Evolutionary conservation across 2,329 filamentous ascomycete genomes (phyloP).

Genomic region (Leptographium galeiforme): DNA sequence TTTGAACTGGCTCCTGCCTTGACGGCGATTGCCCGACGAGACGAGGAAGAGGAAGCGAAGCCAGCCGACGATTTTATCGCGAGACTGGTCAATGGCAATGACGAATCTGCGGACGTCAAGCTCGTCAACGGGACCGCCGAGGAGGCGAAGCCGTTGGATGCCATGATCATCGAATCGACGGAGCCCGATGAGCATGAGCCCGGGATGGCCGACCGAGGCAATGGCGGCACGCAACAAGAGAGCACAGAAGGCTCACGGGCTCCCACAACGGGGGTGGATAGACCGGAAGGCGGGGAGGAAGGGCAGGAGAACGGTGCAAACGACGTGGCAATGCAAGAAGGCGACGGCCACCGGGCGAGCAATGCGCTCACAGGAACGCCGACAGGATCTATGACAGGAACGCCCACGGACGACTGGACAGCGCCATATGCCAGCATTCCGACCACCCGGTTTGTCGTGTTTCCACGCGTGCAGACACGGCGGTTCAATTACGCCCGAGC

Average conservation of each 20-base stretch:
- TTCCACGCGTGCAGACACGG: constrained; percentile 48
- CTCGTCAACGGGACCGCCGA: not conserved
- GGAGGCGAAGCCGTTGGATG: not conserved
- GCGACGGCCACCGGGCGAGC: not conserved
- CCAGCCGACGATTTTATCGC: constrained; percentile 17
- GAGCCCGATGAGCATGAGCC: constrained; percentile 6
- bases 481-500: constrained; percentile 32
- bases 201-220: not conserved
- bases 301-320: not conserved
- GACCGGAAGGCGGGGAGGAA: not conserved
- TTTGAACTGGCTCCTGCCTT: constrained; percentile 72
- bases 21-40: constrained; percentile 76
- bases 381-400: constrained; percentile 13
- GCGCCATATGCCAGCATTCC: constrained; percentile 46
- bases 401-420: constrained; percentile 27
- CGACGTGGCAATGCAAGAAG: not conserved
- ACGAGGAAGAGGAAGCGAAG: constrained; percentile 49
- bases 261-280: too few relatives aligned
- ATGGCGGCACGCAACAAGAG: not conserved
- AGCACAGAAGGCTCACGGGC: not conserved
- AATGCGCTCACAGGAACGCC: constrained; percentile 12
- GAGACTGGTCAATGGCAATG: constrained; percentile 18
- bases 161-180: constrained; percentile 11
- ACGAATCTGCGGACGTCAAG: not conserved
- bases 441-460: constrained; percentile 62